phyloP scores from a whole-genome alignment of 768 basidiomycete genomes.

The Tricholoma sp. region DNA sequence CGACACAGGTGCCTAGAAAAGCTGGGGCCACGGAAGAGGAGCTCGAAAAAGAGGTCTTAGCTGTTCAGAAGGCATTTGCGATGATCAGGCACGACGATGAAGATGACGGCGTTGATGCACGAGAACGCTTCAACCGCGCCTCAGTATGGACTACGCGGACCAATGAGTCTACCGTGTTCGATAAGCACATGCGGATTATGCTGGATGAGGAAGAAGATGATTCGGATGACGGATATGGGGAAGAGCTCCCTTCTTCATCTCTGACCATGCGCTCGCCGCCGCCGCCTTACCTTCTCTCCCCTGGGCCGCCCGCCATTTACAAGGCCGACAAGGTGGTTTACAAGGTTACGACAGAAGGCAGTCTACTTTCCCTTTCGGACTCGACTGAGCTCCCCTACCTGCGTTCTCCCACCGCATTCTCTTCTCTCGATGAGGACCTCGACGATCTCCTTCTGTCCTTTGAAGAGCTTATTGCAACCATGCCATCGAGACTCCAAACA shows the following conservation, averaged over 20 bases:
- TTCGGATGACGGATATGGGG: conserved; percentile 6
- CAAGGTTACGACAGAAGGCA: not conserved
- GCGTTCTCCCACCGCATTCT: not conserved
- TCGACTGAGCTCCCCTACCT: conserved; percentile 10
- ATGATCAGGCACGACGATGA: conserved; percentile 2
- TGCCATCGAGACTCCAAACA: conserved; percentile 8
- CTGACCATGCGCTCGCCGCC: conserved; percentile 8
- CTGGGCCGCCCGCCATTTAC: not conserved
- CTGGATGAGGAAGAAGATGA: conserved; percentile 1
- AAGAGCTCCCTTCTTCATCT: not conserved
- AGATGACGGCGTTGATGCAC: conserved; percentile 6
- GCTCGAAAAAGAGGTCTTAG: conserved; percentile 10
- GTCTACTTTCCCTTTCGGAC: not conserved
- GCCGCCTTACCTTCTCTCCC: conserved; percentile 10
- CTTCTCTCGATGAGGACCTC: conserved; percentile 11
- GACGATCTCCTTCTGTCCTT: conserved; percentile 18
- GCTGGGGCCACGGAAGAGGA: conserved; percentile 2
- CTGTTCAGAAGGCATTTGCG: conserved; percentile 12
- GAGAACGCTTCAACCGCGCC: conserved; percentile 13
- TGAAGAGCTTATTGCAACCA: conserved; percentile 12
- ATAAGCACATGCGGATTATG: not conserved
- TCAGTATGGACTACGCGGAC: conserved; percentile 14
- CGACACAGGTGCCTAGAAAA: not conserved
- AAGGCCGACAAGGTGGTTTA: not conserved
- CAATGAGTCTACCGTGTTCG: conserved; percentile 1